Conservation (phyloP, 257 asterid genomes). For the Datura wrightii region DNA sequence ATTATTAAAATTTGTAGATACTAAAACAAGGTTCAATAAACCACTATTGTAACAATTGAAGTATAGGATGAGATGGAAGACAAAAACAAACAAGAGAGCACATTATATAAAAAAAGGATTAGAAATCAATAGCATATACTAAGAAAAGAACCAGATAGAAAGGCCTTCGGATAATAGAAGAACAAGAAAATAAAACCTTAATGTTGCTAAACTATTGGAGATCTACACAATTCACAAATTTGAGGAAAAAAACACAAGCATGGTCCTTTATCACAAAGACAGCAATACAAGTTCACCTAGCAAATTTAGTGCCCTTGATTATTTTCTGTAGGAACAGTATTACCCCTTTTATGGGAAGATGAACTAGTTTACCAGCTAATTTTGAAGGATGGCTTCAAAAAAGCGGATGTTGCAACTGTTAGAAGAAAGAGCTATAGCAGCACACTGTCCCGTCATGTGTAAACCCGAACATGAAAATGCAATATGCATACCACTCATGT, state of each 20-base stretch:
- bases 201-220: background rate
- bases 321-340: slow-evolving; percentile 5
- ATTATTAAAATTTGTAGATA: background rate
- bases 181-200: slow-evolving; percentile 1
- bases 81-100: background rate
- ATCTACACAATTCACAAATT: background rate
- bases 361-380: slow-evolving; percentile 15
- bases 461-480: slow-evolving; percentile 15
- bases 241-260: background rate
- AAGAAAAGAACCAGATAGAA: slow-evolving; percentile 10
- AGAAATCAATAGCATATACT: slow-evolving; percentile 10
- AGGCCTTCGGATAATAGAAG: background rate
- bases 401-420: background rate
- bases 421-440: slow-evolving; percentile 20
- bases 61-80: background rate
- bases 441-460: slow-evolving; percentile 5
- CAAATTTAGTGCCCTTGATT: background rate
- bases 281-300: background rate
- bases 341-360: slow-evolving; percentile 16
- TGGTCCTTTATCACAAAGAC: slow-evolving; percentile 14
- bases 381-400: background rate
- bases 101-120: background rate
- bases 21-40: background rate
- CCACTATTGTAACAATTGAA: slow-evolving; percentile 18
- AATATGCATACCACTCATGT: background rate